A percentile compares a stretch with the other conserved stretches of the same genome.
phyloP scores from a whole-genome alignment of 2,329 filamentous ascomycete species.

The Fusarium virguliforme region DNA sequence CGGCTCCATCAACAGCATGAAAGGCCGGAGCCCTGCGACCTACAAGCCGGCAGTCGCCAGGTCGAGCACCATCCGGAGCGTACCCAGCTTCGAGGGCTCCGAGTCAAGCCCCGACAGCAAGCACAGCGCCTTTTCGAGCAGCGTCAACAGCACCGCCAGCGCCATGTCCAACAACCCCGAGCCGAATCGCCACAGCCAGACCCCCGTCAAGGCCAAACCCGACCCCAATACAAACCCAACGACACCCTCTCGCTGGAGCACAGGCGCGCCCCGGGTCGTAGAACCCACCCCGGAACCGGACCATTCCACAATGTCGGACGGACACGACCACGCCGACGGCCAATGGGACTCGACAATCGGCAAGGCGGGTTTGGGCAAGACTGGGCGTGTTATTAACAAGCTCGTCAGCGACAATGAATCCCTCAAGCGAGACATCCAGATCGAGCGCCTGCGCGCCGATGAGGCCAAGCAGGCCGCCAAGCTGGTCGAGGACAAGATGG shows the following conservation, averaged over 20 bases:
- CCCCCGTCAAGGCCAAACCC: constrained; percentile 56
- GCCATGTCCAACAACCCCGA: constrained; percentile 60
- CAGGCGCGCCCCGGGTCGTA: constrained; percentile 53
- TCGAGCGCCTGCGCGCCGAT: constrained; percentile 76
- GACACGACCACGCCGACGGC: constrained; percentile 55
- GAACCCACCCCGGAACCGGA: constrained; percentile 52
- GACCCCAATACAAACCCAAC: constrained; percentile 54
- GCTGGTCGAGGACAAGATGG: constrained; percentile 80
- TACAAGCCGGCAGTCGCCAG: constrained; percentile 55
- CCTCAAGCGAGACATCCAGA: constrained; percentile 80
- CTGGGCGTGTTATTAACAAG: constrained; percentile 84
- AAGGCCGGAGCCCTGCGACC: constrained; percentile 52
- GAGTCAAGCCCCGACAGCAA: constrained; percentile 64
- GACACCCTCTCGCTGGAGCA: constrained; percentile 54
- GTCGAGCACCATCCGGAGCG: constrained; percentile 69
- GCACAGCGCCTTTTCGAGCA: constrained; percentile 71
- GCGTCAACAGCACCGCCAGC: constrained; percentile 69
- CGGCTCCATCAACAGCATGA: constrained; percentile 61
- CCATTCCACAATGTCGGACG: constrained; percentile 51
- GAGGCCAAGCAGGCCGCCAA: constrained; percentile 80
- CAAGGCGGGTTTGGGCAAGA: constrained; percentile 81
- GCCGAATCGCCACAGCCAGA: constrained; percentile 55
- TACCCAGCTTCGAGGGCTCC: constrained; percentile 69
- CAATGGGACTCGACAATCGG: constrained; percentile 79
- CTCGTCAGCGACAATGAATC: constrained; percentile 86